Evolutionary conservation across 2,329 filamentous ascomycete species (phyloP), one percentile per base, ranked within the genome.

Genomic region (Fusarium devonianum): DNA sequence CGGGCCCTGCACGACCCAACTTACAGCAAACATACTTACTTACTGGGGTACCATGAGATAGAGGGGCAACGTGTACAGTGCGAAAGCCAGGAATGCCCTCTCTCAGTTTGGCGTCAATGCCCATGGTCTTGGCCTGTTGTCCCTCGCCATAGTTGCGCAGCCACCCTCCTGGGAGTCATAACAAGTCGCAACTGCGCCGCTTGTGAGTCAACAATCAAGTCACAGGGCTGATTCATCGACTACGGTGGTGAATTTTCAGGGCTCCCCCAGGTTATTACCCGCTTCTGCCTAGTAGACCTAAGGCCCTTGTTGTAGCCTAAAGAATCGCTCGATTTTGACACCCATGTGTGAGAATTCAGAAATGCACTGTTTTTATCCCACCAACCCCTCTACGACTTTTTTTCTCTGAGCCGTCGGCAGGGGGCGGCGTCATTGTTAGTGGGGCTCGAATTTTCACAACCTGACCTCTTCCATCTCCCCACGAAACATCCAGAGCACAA

Each of bases 381-480:
- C 43, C 22, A 56, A 51, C 65, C 65, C 65, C 64, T 67, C 64
- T 61, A 66, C 38, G 35, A 49, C 49, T 42, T 49, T 49, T 58
- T 33, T n/a, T 17, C 21, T n/a, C n/a, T n/a, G n/a, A 30, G 30
- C 32, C 17, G 21, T 19, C 32, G 32, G 16, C 25, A 41, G 6
- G 29, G 55, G 44, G 40, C 64, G 56, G 62, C 65, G 65, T 71
- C 69, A 70, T 70, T n/a, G 56, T 56, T 70, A 66, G 71, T 73
- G 72, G 72, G 72, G 71, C 68, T 63, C 52, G 65, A 73, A 72
- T 71, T 74, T 73, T 72, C 68, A 69, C 66, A 68, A 66, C 64
- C 68, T 59, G 39, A 58, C 54, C 53, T 49, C 52, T 39, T 63
- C 58, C 47, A 53, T 53, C 57, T 58, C 64, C 64, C 58, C 64